phyloP scores from a whole-genome alignment of 2,329 filamentous ascomycete species.

The Fusarium udum region DNA sequence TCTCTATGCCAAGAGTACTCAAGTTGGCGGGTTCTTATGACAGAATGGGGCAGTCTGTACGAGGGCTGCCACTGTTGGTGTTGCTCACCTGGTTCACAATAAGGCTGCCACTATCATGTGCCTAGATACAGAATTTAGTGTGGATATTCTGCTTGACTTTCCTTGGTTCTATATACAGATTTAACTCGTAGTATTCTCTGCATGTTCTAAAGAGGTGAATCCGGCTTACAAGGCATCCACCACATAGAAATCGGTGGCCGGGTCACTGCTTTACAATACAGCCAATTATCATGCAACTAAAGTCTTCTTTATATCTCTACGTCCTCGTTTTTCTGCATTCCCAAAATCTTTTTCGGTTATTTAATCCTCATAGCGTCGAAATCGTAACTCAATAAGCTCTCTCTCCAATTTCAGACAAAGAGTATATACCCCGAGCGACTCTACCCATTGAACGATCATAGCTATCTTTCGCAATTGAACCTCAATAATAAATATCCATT shows the following conservation, averaged over 20 bases:
- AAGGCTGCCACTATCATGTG: not conserved
- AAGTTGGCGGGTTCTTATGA: no score
- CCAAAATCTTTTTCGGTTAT: not conserved
- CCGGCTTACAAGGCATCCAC: not conserved
- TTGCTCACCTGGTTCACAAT: not conserved
- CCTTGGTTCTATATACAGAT: fast-evolving
- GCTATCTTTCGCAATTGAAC: not conserved
- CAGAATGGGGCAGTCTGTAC: not conserved
- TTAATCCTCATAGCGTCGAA: not conserved
- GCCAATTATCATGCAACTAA: not conserved
- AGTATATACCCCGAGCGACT: not conserved
- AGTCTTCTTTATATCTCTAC: not conserved
- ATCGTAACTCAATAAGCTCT: not conserved
- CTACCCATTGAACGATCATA: not conserved
- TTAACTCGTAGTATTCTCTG: not conserved
- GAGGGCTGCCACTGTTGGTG: not conserved
- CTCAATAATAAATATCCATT: not conserved
- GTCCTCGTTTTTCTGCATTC: not conserved
- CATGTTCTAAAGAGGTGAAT: fast-evolving
- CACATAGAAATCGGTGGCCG: not conserved
- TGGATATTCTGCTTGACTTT: fast-evolving
- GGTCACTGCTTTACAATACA: not conserved
- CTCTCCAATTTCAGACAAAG: not conserved
- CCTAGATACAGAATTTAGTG: fast-evolving
- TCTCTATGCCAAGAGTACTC: fast-evolving